Base-by-base conservation (phyloP, 768 basidiomycete species). In the Boletus rufocinnamomeus region DNA sequence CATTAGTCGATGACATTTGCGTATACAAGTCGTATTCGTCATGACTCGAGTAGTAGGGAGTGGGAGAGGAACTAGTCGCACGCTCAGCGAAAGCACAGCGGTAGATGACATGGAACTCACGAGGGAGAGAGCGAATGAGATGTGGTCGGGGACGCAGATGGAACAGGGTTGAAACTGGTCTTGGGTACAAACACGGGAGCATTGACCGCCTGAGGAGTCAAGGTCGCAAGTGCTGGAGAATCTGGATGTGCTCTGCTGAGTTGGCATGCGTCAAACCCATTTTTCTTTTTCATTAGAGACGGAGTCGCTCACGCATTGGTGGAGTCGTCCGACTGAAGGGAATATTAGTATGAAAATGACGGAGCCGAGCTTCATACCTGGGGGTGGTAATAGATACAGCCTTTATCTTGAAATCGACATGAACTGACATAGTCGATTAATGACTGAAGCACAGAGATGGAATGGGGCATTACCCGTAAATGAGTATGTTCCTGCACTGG, bases 401-500 rank as follows among this genome's bases (percentile, higher is more conserved):
- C 91, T 76, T 90, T 90, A 67, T 90, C 89, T 74, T 94, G 84
- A 64, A 81, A 93, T 76, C 89, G 88, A 78, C 93, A 95, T 57
- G 80, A 86, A 43, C 93, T 94, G 57, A 9, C 40, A 28, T 21
- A 21, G 50, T 0, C 19, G n/a, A 50, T 61, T 17, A 64, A 37
- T 30, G 32, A 21, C 16, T 16, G 43, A 30, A 59, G 4, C 8
- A 34, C 8, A 23, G 6, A 37, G 1, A 19, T n/a, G 43, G 35
- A 11, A 49, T 17, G 11, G 6, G 38, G 63, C 4, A 72, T 63
- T 75, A 95, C 93, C 95, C 94, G 70, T 95, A 90, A 62, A 96
- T 95, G 72, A 90, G 77, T 52, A 95, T 85, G 78, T 97, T 96
- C 69, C 91, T 86, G 75, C 94, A 97, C 67, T 94, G 89, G 53